Percentiles rank a stretch among this genome's conserved stretches.
Conservation (phyloP, 192 early-diverging fungal species). For the Coemansia sp. region DNA sequence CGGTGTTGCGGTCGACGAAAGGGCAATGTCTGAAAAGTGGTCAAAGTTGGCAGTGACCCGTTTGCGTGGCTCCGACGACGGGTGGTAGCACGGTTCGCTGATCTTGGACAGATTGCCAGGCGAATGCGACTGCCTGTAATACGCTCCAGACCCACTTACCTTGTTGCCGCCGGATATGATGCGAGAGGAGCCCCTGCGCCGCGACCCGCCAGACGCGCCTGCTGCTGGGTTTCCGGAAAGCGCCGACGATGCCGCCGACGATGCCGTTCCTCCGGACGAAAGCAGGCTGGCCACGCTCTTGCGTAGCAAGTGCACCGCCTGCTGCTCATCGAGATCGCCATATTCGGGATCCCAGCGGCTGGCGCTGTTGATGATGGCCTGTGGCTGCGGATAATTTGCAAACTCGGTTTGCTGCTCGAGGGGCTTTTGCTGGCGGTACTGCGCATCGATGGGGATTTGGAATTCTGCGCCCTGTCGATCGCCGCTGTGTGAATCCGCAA, state of each 20-base stretch:
- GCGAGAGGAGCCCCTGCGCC: slow-evolving; percentile 8
- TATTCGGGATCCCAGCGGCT: slow-evolving; percentile 1
- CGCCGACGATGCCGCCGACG: slow-evolving; percentile 32
- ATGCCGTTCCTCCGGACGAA: slow-evolving; percentile 25
- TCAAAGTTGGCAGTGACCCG: slow-evolving; percentile 35
- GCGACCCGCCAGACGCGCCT: slow-evolving; percentile 5
- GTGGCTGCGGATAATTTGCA: not conserved
- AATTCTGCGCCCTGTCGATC: slow-evolving; percentile 6
- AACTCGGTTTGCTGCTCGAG: not conserved
- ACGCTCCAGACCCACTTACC: not conserved
- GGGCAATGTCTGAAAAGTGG: slow-evolving; percentile 45
- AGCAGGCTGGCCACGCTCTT: slow-evolving; percentile 48
- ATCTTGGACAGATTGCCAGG: slow-evolving; percentile 45
- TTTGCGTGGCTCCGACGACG: slow-evolving; percentile 30
- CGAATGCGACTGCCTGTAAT: slow-evolving; percentile 23
- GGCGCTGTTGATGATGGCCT: not conserved
- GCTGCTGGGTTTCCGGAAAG: slow-evolving; percentile 11
- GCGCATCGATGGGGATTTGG: slow-evolving; percentile 17
- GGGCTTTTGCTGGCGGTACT: slow-evolving; percentile 5
- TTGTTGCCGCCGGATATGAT: not conserved
- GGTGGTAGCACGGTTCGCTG: slow-evolving; percentile 50
- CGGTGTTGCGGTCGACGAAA: slow-evolving; percentile 27
- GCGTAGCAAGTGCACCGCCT: slow-evolving; percentile 42
- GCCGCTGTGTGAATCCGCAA: not conserved
- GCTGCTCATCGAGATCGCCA: slow-evolving; percentile 12